Evolutionary conservation across 441 rosid genomes (phyloP).

Genomic region (Erysimum cheiri): DNA sequence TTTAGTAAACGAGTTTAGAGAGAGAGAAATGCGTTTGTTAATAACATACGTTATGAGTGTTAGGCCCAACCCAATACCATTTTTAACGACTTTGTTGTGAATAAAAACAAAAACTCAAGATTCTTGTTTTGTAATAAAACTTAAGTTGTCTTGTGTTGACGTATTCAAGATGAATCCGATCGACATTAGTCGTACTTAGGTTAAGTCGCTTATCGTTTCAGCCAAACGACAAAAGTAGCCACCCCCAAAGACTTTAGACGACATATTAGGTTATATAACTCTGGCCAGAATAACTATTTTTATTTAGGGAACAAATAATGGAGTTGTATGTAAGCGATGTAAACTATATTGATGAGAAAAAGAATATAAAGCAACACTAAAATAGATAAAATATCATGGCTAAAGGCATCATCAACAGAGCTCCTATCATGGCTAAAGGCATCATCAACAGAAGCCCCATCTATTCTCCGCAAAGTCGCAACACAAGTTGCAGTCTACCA

Average conservation of each 20-base stretch:
- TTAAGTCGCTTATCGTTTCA: not conserved
- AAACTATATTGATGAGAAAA: not conserved
- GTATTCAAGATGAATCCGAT: not conserved
- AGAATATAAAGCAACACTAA: not conserved
- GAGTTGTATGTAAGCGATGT: not conserved
- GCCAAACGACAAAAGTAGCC: not conserved
- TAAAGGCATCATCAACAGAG: no score
- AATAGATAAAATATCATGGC: no score
- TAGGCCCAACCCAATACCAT: not conserved
- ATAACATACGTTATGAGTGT: not conserved
- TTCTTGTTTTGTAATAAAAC: no score
- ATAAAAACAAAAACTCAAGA: no score
- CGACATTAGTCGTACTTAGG: not conserved
- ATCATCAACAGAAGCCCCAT: no score
- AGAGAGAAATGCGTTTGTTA: not conserved
- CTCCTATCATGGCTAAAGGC: no score
- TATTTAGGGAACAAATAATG: not conserved
- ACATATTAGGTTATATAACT: not conserved
- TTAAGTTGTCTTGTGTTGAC: not conserved
- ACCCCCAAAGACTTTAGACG: not conserved
- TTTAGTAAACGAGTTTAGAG: conserved; percentile 19
- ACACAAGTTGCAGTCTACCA: no score
- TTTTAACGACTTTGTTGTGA: not conserved
- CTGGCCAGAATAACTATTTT: not conserved
- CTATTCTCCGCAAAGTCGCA: no score